These are phyloP conservation scores for Glycine tomentella DNA, from an alignment of 306 rosid genomes.

Conservation along the genomic window DNA sequence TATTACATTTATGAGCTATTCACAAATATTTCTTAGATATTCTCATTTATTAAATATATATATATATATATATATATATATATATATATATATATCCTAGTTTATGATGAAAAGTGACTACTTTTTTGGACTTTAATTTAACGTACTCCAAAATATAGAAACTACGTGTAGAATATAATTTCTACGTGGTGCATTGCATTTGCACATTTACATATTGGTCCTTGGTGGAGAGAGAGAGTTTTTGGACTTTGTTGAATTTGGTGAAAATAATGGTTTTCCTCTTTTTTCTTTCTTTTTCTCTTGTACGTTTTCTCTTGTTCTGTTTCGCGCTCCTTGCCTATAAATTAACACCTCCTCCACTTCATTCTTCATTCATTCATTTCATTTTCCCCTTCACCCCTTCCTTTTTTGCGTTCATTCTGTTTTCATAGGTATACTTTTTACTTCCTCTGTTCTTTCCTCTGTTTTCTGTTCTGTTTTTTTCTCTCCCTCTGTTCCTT, in stretches of 20 bases:
- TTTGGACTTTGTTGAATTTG: conserved; percentile 1
- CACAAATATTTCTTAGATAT: background rate
- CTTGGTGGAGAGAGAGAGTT: conserved; percentile 29
- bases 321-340: conserved; percentile 47
- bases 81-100: too few relatives aligned
- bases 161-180: conserved; percentile 28
- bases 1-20: background rate
- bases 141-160: background rate
- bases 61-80: background rate
- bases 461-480: background rate
- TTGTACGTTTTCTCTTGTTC: background rate
- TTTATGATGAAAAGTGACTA: too few relatives aligned
- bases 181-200: background rate
- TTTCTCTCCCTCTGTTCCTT: background rate
- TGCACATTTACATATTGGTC: background rate
- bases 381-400: conserved; percentile 28
- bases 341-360: conserved; percentile 46
- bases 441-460: background rate
- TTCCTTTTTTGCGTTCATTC: conserved; percentile 50
- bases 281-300: background rate
- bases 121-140: background rate
- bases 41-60: background rate
- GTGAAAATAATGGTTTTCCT: background rate
- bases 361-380: conserved; percentile 43
- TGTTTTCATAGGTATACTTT: conserved; percentile 45